A percentile compares a stretch with the other conserved stretches of the same genome.
Evolutionary conservation across 225 moss, liverwort and hornwort species (phyloP).

Genomic region (Physcomitrellopsis africana): DNA sequence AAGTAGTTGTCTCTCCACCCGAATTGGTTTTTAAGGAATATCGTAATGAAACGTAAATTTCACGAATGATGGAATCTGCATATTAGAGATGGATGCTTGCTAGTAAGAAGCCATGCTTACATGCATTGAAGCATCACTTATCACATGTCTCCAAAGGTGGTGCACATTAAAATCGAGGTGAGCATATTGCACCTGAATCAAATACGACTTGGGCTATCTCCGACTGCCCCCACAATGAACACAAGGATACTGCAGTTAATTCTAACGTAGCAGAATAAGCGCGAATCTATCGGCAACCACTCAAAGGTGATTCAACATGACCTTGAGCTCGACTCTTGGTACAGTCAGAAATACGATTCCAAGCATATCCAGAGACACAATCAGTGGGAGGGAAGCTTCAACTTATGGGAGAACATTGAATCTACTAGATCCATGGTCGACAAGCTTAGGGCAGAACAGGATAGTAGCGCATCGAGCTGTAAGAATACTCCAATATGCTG

Average conservation of each 20-base stretch:
- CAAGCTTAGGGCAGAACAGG: not conserved
- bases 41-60: not conserved
- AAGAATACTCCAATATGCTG: not conserved
- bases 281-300: not conserved
- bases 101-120: not conserved
- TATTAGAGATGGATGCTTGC: not conserved
- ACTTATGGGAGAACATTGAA: slow-evolving; percentile 11
- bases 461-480: not conserved
- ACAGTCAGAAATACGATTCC: slow-evolving; percentile 9
- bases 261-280: not conserved
- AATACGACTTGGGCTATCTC: not conserved
- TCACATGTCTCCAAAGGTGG: not conserved
- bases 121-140: not conserved
- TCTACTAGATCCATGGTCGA: slow-evolving; percentile 19
- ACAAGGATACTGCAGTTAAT: not conserved
- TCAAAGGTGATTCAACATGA: slow-evolving; percentile 30
- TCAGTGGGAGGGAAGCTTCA: not conserved
- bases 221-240: not conserved
- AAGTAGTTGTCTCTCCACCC: not conserved
- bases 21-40: not conserved
- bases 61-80: not conserved
- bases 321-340: slow-evolving; percentile 24
- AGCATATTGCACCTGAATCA: not conserved
- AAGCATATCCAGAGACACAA: slow-evolving; percentile 4
- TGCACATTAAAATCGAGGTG: no score